Base-by-base conservation (phyloP, 2,329 filamentous ascomycete genomes). In the Cadophora sp. region DNA sequence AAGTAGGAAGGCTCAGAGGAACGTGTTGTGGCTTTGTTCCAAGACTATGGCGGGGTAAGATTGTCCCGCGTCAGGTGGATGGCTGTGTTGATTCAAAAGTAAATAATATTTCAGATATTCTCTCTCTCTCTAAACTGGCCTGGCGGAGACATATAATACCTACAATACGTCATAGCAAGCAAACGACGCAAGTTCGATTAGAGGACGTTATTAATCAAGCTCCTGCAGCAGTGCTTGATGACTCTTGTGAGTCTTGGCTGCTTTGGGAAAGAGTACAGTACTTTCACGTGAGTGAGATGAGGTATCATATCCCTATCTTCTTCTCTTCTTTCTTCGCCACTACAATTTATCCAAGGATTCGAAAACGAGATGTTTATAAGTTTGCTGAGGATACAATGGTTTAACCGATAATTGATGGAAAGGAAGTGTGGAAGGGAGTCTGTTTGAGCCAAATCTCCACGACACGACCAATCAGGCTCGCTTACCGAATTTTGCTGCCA, bases 11-110 rank as follows among this genome's bases (percentile, higher is more conserved):
- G 13, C 16, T 48, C 8, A 4, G 20, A n/a, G 18, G 16, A 22
- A 48, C 8, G 45, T n/a, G 45, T 16, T 48, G 45, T 20, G 24
- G 43, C 36, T 43, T 20, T 58, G 22, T 36, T 45, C 22, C 24
- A 30, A 33, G 58, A 30, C 16, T 22, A 60, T 60, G 41, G 58
- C 58, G 58, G 58, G 58, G 58, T 60, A 48, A 60, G 22, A n/a
- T 60, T 48, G 18, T 16, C 41, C 58, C 58, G 58, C 58, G 41
- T 30, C 43, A 47, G 58, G 27, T 47, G 58, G 58, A 22, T 30
- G 14, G 30, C 16, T 39, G 36, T 39, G 36, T 39, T 7, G 36
- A 55, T 55, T 7, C 50, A 30, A 7, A 9, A 36, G 8, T 55
- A 14, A 30, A 55, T n/a, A n/a, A n/a, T n/a, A n/a, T n/a, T n/a